A percentile compares a stretch with the other conserved stretches of the same genome.
Evolutionary conservation across 2,329 filamentous ascomycete species (phyloP).

Genomic region (Ophiognomonia clavigignenti-juglandacearum): DNA sequence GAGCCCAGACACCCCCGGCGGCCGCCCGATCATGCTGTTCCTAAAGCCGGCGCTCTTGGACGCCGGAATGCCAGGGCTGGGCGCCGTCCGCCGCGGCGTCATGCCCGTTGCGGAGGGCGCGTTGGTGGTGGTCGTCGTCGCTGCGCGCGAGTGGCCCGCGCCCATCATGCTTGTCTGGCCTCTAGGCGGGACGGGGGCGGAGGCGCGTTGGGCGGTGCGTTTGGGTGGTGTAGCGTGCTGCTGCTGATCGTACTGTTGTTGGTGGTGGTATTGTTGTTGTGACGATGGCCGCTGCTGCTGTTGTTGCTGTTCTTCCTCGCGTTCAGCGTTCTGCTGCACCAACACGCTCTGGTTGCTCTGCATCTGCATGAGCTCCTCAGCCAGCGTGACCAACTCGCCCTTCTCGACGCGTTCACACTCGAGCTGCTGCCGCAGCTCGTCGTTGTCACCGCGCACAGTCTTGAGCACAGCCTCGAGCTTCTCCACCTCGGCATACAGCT

Average conservation of each 20-base stretch:
- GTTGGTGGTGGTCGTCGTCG: constrained; percentile 8
- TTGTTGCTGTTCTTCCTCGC: too few relatives aligned
- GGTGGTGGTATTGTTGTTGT: neutral
- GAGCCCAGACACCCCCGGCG: constrained; percentile 48
- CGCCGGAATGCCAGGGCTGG: constrained; percentile 18
- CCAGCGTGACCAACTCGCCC: constrained; percentile 73
- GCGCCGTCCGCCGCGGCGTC: constrained; percentile 10
- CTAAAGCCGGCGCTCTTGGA: constrained; percentile 37
- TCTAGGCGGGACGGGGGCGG: constrained; percentile 9
- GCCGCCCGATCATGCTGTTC: constrained; percentile 40
- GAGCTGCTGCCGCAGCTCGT: constrained; percentile 58
- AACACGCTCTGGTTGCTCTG: constrained; percentile 45
- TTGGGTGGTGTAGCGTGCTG: constrained; percentile 10
- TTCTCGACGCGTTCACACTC: constrained; percentile 77
- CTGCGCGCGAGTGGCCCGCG: constrained; percentile 7
- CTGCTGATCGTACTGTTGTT: neutral
- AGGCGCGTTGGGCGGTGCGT: constrained; percentile 12
- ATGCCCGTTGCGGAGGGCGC: constrained; percentile 8
- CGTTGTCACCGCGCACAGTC: constrained; percentile 66
- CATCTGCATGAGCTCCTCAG: constrained; percentile 79
- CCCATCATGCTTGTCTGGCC: neutral
- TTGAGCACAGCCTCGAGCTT: constrained; percentile 69
- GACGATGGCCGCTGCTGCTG: constrained; percentile 5
- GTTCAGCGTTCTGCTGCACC: constrained; percentile 19
- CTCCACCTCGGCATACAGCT: constrained; percentile 68